Percentiles rank a stretch among this genome's conserved stretches.
These are phyloP conservation scores for Malassezia restricta DNA, from an alignment of 1,284 basidiomycete species.

Conservation along the genomic window DNA sequence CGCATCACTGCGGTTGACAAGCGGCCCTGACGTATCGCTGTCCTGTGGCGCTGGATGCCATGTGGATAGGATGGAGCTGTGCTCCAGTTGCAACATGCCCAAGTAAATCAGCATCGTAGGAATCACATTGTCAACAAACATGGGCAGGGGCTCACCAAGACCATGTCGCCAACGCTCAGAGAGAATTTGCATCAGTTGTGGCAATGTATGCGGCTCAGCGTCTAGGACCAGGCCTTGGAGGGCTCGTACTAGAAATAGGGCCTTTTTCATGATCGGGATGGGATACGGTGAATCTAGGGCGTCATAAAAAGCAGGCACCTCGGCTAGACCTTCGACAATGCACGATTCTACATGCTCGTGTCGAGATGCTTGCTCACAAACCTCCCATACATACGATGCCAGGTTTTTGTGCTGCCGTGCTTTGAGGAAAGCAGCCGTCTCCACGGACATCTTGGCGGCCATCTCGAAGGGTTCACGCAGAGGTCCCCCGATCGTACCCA, in stretches of 20 bases:
- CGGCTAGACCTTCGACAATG: constrained; percentile 1
- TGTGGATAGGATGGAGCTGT: constrained; percentile 1
- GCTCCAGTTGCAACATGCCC: constrained; percentile 59
- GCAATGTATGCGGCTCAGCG: background rate
- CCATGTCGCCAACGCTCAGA: background rate
- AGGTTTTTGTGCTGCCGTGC: constrained; percentile 58
- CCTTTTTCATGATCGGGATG: constrained; percentile 55
- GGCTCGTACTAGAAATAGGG: constrained; percentile 65
- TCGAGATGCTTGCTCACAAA: constrained; percentile 52
- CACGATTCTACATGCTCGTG: constrained; percentile 22
- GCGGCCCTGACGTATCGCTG: constrained; percentile 11
- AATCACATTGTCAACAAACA: constrained; percentile 74
- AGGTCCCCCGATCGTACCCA: constrained; percentile 61
- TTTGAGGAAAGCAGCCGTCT: constrained; percentile 60
- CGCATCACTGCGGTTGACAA: constrained; percentile 22
- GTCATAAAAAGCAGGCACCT: constrained; percentile 34
- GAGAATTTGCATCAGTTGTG: background rate
- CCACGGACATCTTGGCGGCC: constrained; percentile 56
- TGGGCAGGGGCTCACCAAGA: constrained; percentile 51
- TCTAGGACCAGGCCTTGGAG: constrained; percentile 51
- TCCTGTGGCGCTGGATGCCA: background rate
- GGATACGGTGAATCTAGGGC: background rate
- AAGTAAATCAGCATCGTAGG: constrained; percentile 69
- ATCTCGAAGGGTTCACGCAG: constrained; percentile 61
- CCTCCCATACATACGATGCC: constrained; percentile 60